A percentile compares a stretch with the other conserved stretches of the same genome.
phyloP scores from a whole-genome alignment of 305 asterid species.

The Vinca major region DNA sequence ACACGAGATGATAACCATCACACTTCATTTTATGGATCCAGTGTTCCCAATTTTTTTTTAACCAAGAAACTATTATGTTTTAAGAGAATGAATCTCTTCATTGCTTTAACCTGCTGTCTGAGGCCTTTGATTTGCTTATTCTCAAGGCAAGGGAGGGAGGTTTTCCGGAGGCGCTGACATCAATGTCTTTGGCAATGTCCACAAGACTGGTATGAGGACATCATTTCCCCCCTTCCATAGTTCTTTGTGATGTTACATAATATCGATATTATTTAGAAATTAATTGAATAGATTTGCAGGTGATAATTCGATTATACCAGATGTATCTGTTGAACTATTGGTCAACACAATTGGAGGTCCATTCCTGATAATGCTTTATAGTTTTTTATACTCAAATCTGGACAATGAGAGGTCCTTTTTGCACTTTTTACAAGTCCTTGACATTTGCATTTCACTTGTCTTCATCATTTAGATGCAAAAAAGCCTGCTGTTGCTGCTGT shows the following conservation, averaged over 20 bases:
- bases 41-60: not conserved
- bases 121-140: slow-evolving; percentile 19
- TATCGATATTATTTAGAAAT: not conserved
- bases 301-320: slow-evolving; percentile 55
- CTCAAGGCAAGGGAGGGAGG: slow-evolving; percentile 59
- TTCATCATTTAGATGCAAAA: slow-evolving; percentile 45
- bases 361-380: slow-evolving; percentile 13
- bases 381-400: slow-evolving; percentile 9
- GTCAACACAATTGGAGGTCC: slow-evolving; percentile 61
- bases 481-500: slow-evolving; percentile 92
- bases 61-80: not conserved
- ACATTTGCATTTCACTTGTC: slow-evolving; percentile 5
- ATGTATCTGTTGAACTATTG: slow-evolving; percentile 42
- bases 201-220: slow-evolving; percentile 41
- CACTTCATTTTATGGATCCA: not conserved
- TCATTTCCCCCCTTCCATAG: not conserved
- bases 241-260: slow-evolving; percentile 7
- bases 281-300: slow-evolving; percentile 39
- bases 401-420: not conserved
- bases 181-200: slow-evolving; percentile 64
- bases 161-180: slow-evolving; percentile 96
- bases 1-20: not conserved
- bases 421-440: slow-evolving; percentile 2
- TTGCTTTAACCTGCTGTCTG: slow-evolving; percentile 18
- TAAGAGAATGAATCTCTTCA: slow-evolving; percentile 13